phyloP scores from a whole-genome alignment of 2,329 filamentous ascomycete genomes.

The Scedosporium aurantiacum region DNA sequence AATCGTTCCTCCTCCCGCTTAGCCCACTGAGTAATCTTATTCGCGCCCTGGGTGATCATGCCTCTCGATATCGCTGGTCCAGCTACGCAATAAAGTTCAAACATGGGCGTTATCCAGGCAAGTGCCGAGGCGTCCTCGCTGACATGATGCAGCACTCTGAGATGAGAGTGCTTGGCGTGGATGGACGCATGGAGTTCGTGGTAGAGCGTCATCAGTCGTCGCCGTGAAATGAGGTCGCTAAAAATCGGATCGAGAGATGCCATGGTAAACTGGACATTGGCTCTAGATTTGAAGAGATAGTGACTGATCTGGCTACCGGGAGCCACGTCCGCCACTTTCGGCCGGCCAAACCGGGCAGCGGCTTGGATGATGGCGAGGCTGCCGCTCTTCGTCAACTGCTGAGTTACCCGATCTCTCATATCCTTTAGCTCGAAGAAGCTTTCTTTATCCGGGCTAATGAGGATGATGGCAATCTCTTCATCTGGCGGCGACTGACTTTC shows the following conservation, averaged over 20 bases:
- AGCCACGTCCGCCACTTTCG: slow-evolving; percentile 61
- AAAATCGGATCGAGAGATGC: slow-evolving; percentile 67
- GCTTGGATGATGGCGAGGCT: slow-evolving; percentile 63
- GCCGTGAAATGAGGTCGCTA: slow-evolving; percentile 40
- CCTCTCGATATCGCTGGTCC: slow-evolving; percentile 55
- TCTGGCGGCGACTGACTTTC: slow-evolving; percentile 47
- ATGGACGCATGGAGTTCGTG: slow-evolving; percentile 72
- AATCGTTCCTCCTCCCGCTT: slow-evolving; percentile 83
- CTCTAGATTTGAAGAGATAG: slow-evolving; percentile 89
- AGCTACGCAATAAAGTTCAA: slow-evolving; percentile 93
- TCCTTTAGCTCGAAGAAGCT: slow-evolving; percentile 82
- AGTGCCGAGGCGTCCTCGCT: slow-evolving; percentile 67
- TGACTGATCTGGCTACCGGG: slow-evolving; percentile 74
- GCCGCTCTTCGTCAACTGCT: slow-evolving; percentile 65
- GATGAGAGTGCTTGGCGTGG: slow-evolving; percentile 73
- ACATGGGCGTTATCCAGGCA: slow-evolving; percentile 82
- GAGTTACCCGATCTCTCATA: slow-evolving; percentile 50
- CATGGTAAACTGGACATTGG: slow-evolving; percentile 95
- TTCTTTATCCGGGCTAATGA: slow-evolving; percentile 89
- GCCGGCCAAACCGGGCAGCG: slow-evolving; percentile 61
- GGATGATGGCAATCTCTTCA: slow-evolving; percentile 77
- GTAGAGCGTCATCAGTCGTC: slow-evolving; percentile 75
- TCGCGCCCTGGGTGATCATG: slow-evolving; percentile 72
- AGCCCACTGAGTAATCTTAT: slow-evolving; percentile 84
- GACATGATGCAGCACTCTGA: slow-evolving; percentile 77